Percentiles rank a stretch among this genome's conserved stretches.
These are phyloP conservation scores for Candida buenavistaensis DNA, from an alignment of 1,139 yeast species.

Conservation along the genomic window DNA sequence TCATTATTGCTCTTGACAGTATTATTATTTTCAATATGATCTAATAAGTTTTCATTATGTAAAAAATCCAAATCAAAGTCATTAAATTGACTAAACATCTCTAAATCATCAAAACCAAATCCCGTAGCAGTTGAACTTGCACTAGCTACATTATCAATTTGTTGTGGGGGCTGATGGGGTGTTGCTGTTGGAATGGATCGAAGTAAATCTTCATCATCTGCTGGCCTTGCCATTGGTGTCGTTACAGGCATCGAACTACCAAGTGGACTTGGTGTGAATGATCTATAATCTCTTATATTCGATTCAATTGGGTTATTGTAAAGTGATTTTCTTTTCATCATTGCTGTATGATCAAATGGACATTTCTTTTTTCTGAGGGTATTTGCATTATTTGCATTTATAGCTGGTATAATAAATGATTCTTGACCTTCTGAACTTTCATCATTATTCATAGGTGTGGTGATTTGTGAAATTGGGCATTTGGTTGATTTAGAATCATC, in stretches of 20 bases:
- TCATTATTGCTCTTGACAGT: not conserved
- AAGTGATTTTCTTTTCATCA: conserved; percentile 17
- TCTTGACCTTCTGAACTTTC: conserved; percentile 11
- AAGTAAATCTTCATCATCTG: conserved; percentile 1
- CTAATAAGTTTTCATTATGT: conserved; percentile 27
- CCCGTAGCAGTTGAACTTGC: conserved; percentile 4
- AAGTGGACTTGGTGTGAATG: conserved; percentile 12
- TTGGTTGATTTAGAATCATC: conserved; percentile 20
- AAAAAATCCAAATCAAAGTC: conserved; percentile 36
- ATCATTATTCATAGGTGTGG: conserved; percentile 22
- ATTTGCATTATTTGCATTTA: conserved; percentile 1
- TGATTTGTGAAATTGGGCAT: conserved; percentile 35
- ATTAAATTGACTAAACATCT: conserved; percentile 14
- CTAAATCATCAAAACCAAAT: conserved; percentile 8
- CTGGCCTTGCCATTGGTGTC: conserved; percentile 3
- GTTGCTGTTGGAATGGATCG: conserved; percentile 7
- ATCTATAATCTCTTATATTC: conserved; percentile 22
- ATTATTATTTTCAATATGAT: conserved; percentile 10
- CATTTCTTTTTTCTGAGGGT: conserved; percentile 26
- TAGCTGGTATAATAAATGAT: conserved; percentile 4
- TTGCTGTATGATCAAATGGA: conserved; percentile 33
- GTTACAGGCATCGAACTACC: conserved; percentile 5
- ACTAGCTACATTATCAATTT: not conserved
- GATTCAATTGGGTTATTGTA: conserved; percentile 25
- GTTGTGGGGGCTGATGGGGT: conserved; percentile 5